A percentile compares a stretch with the other conserved stretches of the same genome.
These are phyloP conservation scores for Conoideocrella luteorostrata DNA, from an alignment of 2,329 filamentous ascomycete genomes.

Conservation along the genomic window DNA sequence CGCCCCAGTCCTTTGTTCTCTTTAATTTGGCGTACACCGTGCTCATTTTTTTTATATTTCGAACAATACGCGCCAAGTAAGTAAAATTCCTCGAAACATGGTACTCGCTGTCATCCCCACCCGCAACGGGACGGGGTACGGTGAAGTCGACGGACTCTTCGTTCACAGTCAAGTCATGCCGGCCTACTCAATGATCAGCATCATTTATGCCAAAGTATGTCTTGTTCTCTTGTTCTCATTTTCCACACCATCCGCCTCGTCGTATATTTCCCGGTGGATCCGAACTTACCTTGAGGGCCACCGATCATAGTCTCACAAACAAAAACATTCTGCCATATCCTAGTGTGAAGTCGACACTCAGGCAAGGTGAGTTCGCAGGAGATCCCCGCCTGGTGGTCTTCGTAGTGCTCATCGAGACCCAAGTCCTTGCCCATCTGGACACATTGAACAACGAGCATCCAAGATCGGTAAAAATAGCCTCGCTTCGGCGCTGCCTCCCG, in stretches of 20 bases:
- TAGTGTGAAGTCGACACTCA: constrained; percentile 78
- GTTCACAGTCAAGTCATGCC: constrained; percentile 70
- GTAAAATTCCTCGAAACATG: constrained; percentile 77
- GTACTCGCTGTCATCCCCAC: constrained; percentile 68
- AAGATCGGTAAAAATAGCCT: constrained; percentile 94
- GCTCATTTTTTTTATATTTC: constrained; percentile 72
- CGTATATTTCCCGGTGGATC: not conserved
- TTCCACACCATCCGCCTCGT: not conserved
- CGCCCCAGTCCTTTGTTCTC: constrained; percentile 77
- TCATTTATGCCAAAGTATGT: not conserved
- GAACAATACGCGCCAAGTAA: constrained; percentile 71
- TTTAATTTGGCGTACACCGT: constrained; percentile 67
- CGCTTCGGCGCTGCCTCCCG: constrained; percentile 86
- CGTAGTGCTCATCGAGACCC: constrained; percentile 79
- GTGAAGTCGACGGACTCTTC: constrained; percentile 70
- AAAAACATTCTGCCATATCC: constrained; percentile 86
- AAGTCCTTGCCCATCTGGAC: constrained; percentile 91
- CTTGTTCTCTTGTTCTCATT: no score
- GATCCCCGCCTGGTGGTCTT: constrained; percentile 66
- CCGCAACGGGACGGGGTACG: constrained; percentile 55
- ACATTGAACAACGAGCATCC: constrained; percentile 91
- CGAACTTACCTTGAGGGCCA: constrained; percentile 71
- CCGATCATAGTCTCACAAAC: constrained; percentile 88
- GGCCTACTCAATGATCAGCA: constrained; percentile 44
- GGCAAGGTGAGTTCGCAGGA: constrained; percentile 61